Base-by-base conservation (phyloP, 441 rosid genomes). In the Brassica balearica region DNA sequence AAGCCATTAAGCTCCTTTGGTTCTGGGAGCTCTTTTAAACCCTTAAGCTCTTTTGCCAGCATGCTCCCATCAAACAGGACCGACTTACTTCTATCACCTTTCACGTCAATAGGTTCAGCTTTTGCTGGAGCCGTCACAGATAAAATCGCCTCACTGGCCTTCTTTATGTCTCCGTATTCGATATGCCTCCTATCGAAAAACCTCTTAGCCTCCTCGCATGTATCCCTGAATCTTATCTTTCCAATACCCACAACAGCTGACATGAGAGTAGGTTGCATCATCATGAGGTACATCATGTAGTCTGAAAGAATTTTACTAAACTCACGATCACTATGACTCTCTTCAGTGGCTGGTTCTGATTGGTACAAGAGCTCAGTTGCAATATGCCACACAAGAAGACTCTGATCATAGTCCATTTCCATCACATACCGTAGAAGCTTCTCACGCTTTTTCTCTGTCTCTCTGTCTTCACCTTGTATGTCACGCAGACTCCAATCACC, bases 321-420 rank as follows among this genome's bases (percentile, higher is more conserved):
- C 69, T 82, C 84, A 1, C 81, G 80, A 0, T 60, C 0, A 4
- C 64, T 20, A 1, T 61, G 72, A 8, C 5, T 61, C 0, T 46
- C 64, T n/a, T 8, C 1, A 0, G 17, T 53, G 6, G 0, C 1
- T 5, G n/a, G 2, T 2, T 60, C 46, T 12, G 77, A 58, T 43
- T 81, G 75, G 84, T 78, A 88, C 63, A 85, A 74, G 32, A 89
- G 82, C 63, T 90, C 97, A 2, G 92, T 88, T 38, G 93, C 89
- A 32, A 90, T 64, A 53, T 89, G 97, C 93, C 95, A 90, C 36
- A 90, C 25, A 7, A 92, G 78, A 8, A 92, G 80, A 83, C 89
- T 86, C 79, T 92, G 86, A 59, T 89, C 95, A 1, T 89, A 88
- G 32, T 82, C 84, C 68, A 89, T 84, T 34, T 79, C 80, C 10